Percentiles rank a stretch among this genome's conserved stretches.
phyloP scores from a whole-genome alignment of 177 flowering plant genomes.

The Telopea speciosissima region DNA sequence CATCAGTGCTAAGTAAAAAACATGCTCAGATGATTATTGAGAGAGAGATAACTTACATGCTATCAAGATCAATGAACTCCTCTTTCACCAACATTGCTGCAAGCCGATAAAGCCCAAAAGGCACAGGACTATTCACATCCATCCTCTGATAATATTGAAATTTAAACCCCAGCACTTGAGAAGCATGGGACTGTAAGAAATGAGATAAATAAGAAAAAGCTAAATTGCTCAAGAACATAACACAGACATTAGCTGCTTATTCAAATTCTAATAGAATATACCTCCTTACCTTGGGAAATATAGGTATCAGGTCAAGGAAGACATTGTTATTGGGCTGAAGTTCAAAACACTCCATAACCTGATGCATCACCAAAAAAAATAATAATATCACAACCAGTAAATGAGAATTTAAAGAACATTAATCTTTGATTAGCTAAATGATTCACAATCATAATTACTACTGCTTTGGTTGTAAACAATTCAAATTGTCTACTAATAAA shows the following conservation, averaged over 20 bases:
- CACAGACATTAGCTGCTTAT: slow-evolving; percentile 1
- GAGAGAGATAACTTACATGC: slow-evolving; percentile 66
- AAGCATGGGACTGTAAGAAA: slow-evolving; percentile 85
- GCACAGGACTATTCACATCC: slow-evolving; percentile 68
- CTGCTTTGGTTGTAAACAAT: not conserved
- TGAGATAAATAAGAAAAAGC: not conserved
- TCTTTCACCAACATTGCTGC: slow-evolving; percentile 84
- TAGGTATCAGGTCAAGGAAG: slow-evolving; percentile 82
- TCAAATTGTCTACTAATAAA: not conserved
- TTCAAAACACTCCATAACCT: slow-evolving; percentile 98
- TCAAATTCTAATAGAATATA: not conserved
- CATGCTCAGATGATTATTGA: not conserved
- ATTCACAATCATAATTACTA: not conserved
- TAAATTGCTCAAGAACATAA: not conserved
- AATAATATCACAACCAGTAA: not conserved
- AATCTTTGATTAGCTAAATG: not conserved
- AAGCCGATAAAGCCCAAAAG: slow-evolving; percentile 75
- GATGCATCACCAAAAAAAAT: slow-evolving; percentile 11
- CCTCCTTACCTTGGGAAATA: slow-evolving; percentile 79
- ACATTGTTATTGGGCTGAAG: slow-evolving; percentile 66
- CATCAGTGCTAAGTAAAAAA: not conserved
- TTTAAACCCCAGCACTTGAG: slow-evolving; percentile 96
- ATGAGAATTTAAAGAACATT: not conserved
- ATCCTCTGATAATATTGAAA: slow-evolving; percentile 92
- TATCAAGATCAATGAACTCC: slow-evolving; percentile 85